Evolutionary conservation across 192 early-diverging fungal genomes (phyloP).

Genomic region (Chytriomyces confervae): DNA sequence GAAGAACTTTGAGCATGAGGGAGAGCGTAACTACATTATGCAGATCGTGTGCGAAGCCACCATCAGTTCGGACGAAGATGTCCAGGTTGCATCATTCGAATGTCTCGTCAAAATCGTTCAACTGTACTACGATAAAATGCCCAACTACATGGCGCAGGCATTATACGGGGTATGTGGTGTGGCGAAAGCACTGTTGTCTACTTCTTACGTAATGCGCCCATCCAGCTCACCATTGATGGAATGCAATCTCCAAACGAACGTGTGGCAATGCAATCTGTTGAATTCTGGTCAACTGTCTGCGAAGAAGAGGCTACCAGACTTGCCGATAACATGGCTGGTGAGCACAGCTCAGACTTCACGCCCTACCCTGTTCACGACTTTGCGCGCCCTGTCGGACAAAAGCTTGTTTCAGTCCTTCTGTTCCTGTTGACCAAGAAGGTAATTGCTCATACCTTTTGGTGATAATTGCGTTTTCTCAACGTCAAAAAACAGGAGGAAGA

Average conservation of each 20-base stretch:
- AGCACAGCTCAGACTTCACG: constrained; percentile 16
- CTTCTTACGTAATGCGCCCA: constrained; percentile 3
- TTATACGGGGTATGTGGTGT: constrained; percentile 77
- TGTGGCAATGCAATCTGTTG: constrained; percentile 95
- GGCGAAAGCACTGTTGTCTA: background rate
- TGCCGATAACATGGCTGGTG: constrained; percentile 7
- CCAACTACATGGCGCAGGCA: constrained; percentile 96
- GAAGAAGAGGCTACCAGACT: constrained; percentile 75
- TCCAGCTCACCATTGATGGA: constrained; percentile 80
- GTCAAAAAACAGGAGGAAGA: constrained; percentile 78
- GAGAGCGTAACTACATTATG: constrained; percentile 98
- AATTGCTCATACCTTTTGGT: constrained; percentile 17
- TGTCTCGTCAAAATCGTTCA: constrained; percentile 97
- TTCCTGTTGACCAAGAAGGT: constrained; percentile 88
- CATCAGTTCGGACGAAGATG: constrained; percentile 66
- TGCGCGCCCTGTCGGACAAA: constrained; percentile 75
- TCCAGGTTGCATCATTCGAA: constrained; percentile 90
- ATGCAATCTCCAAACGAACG: constrained; percentile 89
- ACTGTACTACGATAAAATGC: constrained; percentile 96
- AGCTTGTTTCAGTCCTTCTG: constrained; percentile 85
- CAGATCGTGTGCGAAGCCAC: constrained; percentile 94
- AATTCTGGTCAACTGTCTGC: constrained; percentile 99
- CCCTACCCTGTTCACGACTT: constrained; percentile 57
- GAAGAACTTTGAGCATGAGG: constrained; percentile 91
- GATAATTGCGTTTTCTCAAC: constrained; percentile 22